phyloP scores from a whole-genome alignment of 306 rosid genomes.

The Malus sylvestris region DNA sequence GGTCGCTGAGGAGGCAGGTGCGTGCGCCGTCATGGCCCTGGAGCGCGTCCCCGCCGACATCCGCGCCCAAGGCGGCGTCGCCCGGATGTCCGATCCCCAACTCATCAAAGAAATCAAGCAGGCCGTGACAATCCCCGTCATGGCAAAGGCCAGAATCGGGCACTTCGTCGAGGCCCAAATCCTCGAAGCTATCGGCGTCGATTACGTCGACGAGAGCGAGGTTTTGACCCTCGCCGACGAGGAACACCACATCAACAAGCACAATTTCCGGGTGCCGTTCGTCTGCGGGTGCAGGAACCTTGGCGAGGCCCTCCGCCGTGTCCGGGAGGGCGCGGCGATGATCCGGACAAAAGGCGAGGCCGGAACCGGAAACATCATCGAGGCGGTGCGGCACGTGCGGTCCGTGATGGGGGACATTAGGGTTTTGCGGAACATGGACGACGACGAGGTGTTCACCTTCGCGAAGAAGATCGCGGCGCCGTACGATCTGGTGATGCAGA shows the following conservation, averaged over 20 bases:
- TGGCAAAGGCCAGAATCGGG: conserved; percentile 93
- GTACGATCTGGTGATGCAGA: conserved; percentile 80
- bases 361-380: conserved; percentile 71
- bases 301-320: conserved; percentile 77
- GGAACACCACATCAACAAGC: conserved; percentile 81
- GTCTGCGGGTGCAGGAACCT: conserved; percentile 90
- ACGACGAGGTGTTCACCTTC: conserved; percentile 75
- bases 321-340: conserved; percentile 91
- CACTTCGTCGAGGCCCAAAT: conserved; percentile 92
- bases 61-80: conserved; percentile 83
- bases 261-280: conserved; percentile 75
- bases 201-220: conserved; percentile 82
- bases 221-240: conserved; percentile 79
- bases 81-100: conserved; percentile 84
- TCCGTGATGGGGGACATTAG: conserved; percentile 81
- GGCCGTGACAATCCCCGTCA: conserved; percentile 83
- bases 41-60: conserved; percentile 88
- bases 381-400: conserved; percentile 79
- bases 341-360: conserved; percentile 89
- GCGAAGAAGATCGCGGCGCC: conserved; percentile 81
- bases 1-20: conserved; percentile 82
- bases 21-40: conserved; percentile 87
- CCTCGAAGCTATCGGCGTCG: conserved; percentile 76
- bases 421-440: conserved; percentile 76
- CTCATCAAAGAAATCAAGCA: conserved; percentile 75